phyloP scores from a whole-genome alignment of 106 monocot species.

The Xerophyta viscosa region DNA sequence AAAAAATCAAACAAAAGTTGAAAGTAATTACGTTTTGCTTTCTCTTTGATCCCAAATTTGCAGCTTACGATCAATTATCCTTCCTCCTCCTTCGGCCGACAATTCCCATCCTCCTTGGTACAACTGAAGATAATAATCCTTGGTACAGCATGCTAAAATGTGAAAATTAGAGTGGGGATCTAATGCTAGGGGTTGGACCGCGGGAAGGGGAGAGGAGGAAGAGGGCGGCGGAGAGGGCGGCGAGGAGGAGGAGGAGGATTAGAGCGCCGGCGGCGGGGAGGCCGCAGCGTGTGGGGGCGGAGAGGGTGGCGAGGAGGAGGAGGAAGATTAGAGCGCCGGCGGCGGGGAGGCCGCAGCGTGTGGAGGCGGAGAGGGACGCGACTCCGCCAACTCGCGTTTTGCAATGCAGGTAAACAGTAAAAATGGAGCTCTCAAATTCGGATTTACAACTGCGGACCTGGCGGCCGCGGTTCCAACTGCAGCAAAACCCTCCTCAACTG shows the following conservation, averaged over 20 bases:
- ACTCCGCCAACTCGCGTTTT: no score
- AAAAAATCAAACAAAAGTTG: background rate
- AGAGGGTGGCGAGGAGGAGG: no score
- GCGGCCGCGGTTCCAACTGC: no score
- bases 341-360: constrained; percentile 19
- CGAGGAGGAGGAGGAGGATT: constrained; percentile 7
- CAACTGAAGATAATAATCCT: background rate
- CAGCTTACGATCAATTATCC: background rate
- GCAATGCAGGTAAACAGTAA: no score
- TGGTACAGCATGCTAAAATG: no score
- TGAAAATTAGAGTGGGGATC: background rate
- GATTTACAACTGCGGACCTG: no score
- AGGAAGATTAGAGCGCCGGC: constrained; percentile 11
- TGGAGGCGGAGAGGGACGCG: constrained; percentile 6
- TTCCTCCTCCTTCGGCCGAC: background rate
- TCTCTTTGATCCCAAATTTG: constrained; percentile 3
- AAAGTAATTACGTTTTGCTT: background rate
- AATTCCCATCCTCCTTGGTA: constrained; percentile 1
- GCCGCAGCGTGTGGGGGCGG: no score
- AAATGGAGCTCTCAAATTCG: no score
- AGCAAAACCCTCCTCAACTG: no score
- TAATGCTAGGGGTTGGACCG: background rate
- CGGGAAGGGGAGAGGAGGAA: background rate
- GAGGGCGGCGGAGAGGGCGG: background rate
- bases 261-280: no score